Conservation (phyloP, 305 asterid species). For the Plantago rigida region DNA sequence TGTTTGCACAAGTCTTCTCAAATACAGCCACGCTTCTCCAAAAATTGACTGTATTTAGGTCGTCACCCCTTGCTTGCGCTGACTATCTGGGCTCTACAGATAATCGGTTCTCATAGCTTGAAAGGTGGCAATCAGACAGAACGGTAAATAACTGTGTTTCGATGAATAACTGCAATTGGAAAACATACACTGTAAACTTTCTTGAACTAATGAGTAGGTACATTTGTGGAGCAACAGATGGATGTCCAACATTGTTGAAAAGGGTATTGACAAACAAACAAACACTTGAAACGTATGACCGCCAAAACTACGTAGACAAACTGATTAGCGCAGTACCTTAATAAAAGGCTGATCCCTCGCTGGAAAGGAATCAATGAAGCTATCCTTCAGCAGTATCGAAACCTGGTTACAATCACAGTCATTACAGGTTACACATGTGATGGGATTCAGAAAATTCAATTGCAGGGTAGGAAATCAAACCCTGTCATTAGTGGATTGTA, state of each 20-base stretch:
- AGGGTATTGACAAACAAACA: too few relatives aligned
- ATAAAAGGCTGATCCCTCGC: constrained; percentile 53
- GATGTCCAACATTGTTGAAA: too few relatives aligned
- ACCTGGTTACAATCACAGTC: constrained; percentile 42
- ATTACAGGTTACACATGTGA: neutral
- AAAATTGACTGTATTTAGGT: neutral
- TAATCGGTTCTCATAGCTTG: constrained; percentile 47
- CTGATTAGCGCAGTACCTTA: constrained; percentile 37
- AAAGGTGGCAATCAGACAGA: constrained; percentile 60
- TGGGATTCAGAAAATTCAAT: constrained; percentile 14
- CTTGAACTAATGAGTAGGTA: neutral
- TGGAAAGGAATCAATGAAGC: constrained; percentile 71
- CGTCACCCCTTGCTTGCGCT: neutral
- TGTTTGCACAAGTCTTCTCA: neutral
- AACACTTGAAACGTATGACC: too few relatives aligned
- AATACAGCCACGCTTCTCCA: too few relatives aligned
- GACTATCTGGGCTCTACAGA: constrained; percentile 3
- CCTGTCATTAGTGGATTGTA: constrained; percentile 68
- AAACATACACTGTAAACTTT: constrained; percentile 7
- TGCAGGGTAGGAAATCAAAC: constrained; percentile 32
- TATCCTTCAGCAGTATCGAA: constrained; percentile 74
- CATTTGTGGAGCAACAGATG: neutral
- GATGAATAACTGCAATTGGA: constrained; percentile 57
- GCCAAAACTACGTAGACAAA: too few relatives aligned
- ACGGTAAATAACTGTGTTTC: constrained; percentile 75